Conservation (phyloP, 164 flowering plant genomes). For the Cinnamomum micranthum region DNA sequence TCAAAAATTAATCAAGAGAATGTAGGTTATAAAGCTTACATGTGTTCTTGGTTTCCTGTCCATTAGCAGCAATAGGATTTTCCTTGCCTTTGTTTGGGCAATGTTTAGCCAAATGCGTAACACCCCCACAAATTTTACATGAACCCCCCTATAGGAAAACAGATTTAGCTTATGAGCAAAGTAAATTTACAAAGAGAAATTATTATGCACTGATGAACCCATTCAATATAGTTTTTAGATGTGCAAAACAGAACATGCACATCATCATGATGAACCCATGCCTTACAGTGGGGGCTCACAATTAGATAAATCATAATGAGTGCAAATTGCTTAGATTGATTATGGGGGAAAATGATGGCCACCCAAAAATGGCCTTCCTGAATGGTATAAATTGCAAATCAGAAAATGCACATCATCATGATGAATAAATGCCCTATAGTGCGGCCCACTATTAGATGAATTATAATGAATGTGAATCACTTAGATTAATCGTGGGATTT, state of each 20-base stretch:
- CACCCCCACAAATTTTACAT: conserved; percentile 81
- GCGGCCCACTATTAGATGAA: no score
- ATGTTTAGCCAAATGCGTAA: conserved; percentile 86
- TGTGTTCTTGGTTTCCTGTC: conserved; percentile 12
- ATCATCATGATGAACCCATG: neutral
- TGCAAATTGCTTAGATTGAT: no score
- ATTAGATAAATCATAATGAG: no score
- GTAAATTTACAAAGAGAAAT: neutral
- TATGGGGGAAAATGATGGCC: no score
- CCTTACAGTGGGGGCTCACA: neutral
- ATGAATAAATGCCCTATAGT: no score
- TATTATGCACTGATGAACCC: neutral
- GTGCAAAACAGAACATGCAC: neutral
- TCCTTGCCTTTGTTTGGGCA: conserved; percentile 65
- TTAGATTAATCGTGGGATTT: no score
- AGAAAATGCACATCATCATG: no score
- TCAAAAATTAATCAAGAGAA: conserved; percentile 6
- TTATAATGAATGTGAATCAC: no score
- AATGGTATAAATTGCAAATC: no score
- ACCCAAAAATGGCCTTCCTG: no score
- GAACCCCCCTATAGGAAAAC: conserved; percentile 61
- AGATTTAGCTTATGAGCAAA: neutral
- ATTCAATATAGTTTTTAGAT: no score
- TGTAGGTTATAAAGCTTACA: conserved; percentile 22
- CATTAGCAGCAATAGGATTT: conserved; percentile 15